phyloP scores from a whole-genome alignment of 768 basidiomycete genomes.

The Suillus fuscotomentosus region DNA sequence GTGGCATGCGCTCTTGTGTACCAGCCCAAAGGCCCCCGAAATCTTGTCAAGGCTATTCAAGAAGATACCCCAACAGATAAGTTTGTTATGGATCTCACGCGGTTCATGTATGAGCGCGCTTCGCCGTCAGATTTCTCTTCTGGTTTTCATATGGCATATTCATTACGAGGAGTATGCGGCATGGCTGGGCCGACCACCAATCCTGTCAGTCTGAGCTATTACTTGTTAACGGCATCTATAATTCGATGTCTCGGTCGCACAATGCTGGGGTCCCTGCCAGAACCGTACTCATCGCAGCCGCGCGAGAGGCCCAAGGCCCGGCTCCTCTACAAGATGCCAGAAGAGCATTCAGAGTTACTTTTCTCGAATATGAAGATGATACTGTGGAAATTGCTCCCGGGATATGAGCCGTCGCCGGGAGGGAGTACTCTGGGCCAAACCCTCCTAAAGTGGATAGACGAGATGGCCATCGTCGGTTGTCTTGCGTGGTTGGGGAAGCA shows the following conservation, averaged over 20 bases:
- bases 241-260: neutral
- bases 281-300: neutral
- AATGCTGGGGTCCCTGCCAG: constrained; percentile 1
- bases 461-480: constrained; percentile 8
- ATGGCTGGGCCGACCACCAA: neutral
- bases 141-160: neutral
- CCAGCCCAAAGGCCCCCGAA: neutral
- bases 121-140: neutral
- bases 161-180: neutral
- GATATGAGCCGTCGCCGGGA: constrained; percentile 2
- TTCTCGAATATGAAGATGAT: constrained; percentile 3
- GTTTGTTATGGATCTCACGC: constrained; percentile 28
- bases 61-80: neutral
- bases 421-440: neutral
- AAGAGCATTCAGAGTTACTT: constrained; percentile 4
- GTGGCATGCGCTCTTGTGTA: neutral
- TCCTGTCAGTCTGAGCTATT: neutral
- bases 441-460: neutral
- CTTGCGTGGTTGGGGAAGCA: constrained; percentile 10
- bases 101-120: constrained; percentile 25
- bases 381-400: neutral
- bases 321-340: constrained; percentile 2
- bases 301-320: constrained; percentile 5
- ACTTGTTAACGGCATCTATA: neutral
- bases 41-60: neutral